Conservation (phyloP, 495 filamentous ascomycete species). For the Penicillium pulvis region DNA sequence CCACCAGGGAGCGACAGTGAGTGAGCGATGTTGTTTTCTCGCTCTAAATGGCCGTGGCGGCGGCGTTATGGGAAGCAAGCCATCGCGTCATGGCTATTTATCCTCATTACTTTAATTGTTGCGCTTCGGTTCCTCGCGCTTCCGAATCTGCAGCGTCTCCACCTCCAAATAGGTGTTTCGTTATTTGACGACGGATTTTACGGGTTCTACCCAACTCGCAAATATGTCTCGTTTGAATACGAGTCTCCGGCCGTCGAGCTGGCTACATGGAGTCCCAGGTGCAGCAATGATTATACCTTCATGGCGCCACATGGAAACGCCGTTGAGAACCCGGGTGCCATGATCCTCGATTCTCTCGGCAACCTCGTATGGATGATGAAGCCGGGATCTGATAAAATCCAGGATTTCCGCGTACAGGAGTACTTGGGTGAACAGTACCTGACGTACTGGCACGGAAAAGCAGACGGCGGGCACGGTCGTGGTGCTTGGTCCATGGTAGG, state of each 20-base stretch:
- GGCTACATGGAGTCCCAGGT: background rate
- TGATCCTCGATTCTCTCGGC: slow-evolving; percentile 47
- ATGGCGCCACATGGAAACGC: slow-evolving; percentile 47
- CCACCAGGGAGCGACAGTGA: background rate
- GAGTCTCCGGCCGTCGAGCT: background rate
- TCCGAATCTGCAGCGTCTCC: background rate
- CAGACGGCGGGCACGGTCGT: slow-evolving; percentile 47
- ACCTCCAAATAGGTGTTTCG: background rate
- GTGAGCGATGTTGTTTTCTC: background rate
- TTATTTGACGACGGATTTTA: slow-evolving; percentile 1
- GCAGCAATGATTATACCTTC: slow-evolving; percentile 34
- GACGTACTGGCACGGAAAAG: slow-evolving; percentile 57
- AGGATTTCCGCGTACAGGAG: slow-evolving; percentile 48
- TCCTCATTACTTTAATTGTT: background rate
- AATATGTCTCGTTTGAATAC: slow-evolving; percentile 1
- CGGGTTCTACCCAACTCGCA: slow-evolving; percentile 1
- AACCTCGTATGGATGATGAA: slow-evolving; percentile 47
- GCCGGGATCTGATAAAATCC: slow-evolving; percentile 37
- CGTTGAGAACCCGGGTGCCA: slow-evolving; percentile 43
- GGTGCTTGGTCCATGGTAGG: slow-evolving; percentile 57
- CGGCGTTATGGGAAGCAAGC: background rate
- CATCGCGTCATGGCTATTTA: background rate
- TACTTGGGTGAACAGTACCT: slow-evolving; percentile 50
- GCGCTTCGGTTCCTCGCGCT: slow-evolving; percentile 3
- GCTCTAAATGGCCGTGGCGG: background rate